These are phyloP conservation scores for Fomes fomentarius DNA, from an alignment of 1,284 basidiomycete genomes.

Conservation along the genomic window DNA sequence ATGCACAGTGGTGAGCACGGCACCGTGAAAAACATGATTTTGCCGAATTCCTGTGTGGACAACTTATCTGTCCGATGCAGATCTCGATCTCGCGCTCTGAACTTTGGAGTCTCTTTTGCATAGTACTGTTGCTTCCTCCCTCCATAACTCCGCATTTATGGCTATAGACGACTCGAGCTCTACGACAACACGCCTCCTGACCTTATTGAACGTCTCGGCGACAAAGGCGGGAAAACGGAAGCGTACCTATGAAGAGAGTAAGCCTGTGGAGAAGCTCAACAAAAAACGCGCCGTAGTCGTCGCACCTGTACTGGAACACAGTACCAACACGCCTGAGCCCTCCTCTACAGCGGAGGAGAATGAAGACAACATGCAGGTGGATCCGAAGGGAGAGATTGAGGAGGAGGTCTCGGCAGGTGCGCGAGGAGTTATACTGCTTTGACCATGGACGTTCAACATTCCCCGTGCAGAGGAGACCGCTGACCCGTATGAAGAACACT, in stretches of 20 bases:
- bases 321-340: constrained; percentile 13
- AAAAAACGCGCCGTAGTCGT: constrained; percentile 45
- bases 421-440: not conserved
- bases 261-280: constrained; percentile 63
- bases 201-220: constrained; percentile 92
- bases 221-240: constrained; percentile 66
- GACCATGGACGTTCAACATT: not conserved
- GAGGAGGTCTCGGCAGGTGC: constrained; percentile 23
- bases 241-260: constrained; percentile 45
- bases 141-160: no score
- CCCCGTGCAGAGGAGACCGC: constrained; percentile 25
- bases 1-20: no score
- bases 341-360: constrained; percentile 14
- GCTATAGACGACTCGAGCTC: constrained; percentile 43
- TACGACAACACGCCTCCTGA: constrained; percentile 84
- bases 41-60: no score
- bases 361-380: constrained; percentile 27
- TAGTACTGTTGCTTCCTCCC: no score
- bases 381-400: constrained; percentile 28
- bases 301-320: constrained; percentile 19
- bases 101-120: no score
- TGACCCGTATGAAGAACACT: constrained; percentile 66
- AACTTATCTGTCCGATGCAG: no score
- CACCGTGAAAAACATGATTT: no score
- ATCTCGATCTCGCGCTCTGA: no score